phyloP scores from a whole-genome alignment of 305 asterid species.

The Fraxinus angustifolia region DNA sequence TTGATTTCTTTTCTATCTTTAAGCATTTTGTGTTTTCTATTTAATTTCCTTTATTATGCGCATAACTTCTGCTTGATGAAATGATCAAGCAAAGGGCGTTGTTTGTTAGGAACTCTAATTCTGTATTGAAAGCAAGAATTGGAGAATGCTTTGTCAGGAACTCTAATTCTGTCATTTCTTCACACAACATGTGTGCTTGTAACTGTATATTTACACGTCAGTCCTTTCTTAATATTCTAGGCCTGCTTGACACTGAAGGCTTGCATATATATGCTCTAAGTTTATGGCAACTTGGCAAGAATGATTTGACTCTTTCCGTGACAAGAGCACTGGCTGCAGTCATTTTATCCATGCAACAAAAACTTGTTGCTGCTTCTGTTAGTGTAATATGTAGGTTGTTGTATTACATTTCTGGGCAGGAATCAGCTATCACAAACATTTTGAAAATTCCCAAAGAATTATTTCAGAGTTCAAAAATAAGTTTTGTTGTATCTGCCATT shows the following conservation, averaged over 20 bases:
- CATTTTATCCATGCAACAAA: slow-evolving; percentile 60
- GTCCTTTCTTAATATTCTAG: slow-evolving; percentile 46
- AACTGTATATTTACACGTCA: background rate
- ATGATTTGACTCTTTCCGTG: slow-evolving; percentile 63
- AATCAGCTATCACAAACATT: slow-evolving; percentile 62
- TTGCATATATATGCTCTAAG: slow-evolving; percentile 79
- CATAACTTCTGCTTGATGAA: background rate
- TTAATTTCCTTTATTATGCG: background rate
- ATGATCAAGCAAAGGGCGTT: too few species aligned
- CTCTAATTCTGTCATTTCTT: background rate
- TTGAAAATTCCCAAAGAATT: slow-evolving; percentile 76
- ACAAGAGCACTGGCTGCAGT: slow-evolving; percentile 59
- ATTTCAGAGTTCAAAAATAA: slow-evolving; percentile 59
- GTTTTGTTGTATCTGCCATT: slow-evolving; percentile 69
- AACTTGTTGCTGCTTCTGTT: slow-evolving; percentile 53
- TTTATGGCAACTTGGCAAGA: slow-evolving; percentile 75
- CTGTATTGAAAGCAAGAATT: too few species aligned
- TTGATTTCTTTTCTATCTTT: background rate
- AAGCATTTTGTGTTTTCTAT: too few species aligned
- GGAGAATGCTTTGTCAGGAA: too few species aligned
- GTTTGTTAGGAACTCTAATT: too few species aligned
- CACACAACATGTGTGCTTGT: background rate
- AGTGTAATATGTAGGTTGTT: slow-evolving; percentile 71
- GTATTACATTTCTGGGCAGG: slow-evolving; percentile 65
- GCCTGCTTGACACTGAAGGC: slow-evolving; percentile 67